phyloP scores from a whole-genome alignment of 257 asterid species.

The Solanum paucissectum region DNA sequence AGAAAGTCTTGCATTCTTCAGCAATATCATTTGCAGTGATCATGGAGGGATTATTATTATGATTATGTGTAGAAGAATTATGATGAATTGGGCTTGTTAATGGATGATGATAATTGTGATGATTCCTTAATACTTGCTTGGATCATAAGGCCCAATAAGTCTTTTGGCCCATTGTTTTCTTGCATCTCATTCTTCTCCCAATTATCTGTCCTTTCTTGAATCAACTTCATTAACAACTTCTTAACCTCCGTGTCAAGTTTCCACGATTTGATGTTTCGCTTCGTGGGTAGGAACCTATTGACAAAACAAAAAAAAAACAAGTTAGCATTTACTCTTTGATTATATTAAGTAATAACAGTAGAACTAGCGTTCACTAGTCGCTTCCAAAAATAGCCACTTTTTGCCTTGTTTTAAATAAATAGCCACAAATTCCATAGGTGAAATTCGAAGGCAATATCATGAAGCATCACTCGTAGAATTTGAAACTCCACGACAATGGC shows the following conservation, averaged over 20 bases:
- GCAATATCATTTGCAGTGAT: conserved; percentile 37
- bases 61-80: neutral
- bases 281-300: conserved; percentile 35
- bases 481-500: neutral
- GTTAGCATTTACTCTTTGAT: neutral
- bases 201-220: conserved; percentile 22
- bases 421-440: neutral
- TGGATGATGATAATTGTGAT: neutral
- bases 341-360: neutral
- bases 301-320: neutral
- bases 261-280: conserved; percentile 36
- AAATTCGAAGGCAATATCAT: neutral
- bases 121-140: conserved; percentile 21
- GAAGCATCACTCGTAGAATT: neutral
- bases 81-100: neutral
- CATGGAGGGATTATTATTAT: neutral
- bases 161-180: conserved; percentile 26
- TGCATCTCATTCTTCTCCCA: conserved; percentile 21
- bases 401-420: neutral
- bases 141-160: conserved; percentile 35
- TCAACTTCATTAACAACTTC: conserved; percentile 28
- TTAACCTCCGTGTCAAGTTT: conserved; percentile 39
- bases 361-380: neutral
- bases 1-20: conserved; percentile 41
- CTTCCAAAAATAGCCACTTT: neutral